phyloP scores from a whole-genome alignment of 345 rosid species.

The Melaleuca alternifolia region DNA sequence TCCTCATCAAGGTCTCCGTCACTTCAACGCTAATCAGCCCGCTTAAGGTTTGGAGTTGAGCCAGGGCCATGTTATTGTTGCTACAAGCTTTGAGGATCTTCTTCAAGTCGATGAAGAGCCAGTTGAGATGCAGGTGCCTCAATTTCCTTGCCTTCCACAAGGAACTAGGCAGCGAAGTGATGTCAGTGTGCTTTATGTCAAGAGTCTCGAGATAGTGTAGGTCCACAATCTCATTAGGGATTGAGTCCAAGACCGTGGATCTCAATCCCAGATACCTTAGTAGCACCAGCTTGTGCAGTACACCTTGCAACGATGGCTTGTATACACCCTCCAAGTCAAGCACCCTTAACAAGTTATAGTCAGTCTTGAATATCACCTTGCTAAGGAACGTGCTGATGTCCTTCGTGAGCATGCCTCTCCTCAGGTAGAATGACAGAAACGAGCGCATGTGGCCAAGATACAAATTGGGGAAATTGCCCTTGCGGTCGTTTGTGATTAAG shows the following conservation, averaged over 20 bases:
- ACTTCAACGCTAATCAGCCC: background rate
- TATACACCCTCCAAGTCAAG: constrained; percentile 16
- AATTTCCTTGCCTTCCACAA: background rate
- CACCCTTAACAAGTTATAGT: background rate
- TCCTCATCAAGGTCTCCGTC: fast-evolving
- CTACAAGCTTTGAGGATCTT: background rate
- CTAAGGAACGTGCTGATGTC: background rate
- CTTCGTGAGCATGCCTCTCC: background rate
- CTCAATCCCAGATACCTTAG: constrained; percentile 20
- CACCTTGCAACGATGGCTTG: constrained; percentile 4
- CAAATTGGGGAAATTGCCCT: fast-evolving
- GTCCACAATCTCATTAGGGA: background rate
- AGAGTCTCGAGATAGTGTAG: constrained; percentile 4
- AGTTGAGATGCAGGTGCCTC: background rate
- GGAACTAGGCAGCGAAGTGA: background rate
- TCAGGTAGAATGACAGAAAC: background rate
- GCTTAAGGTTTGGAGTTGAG: background rate
- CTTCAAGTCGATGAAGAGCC: background rate
- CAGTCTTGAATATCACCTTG: fast-evolving
- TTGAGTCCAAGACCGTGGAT: constrained; percentile 2
- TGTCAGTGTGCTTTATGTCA: constrained; percentile 10
- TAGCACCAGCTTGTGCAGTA: background rate
- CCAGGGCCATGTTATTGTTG: background rate
- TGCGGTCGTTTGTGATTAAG: fast-evolving
- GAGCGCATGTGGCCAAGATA: background rate